phyloP scores from a whole-genome alignment of 2,329 filamentous ascomycete species.

The Neofusicoccum parvum region DNA sequence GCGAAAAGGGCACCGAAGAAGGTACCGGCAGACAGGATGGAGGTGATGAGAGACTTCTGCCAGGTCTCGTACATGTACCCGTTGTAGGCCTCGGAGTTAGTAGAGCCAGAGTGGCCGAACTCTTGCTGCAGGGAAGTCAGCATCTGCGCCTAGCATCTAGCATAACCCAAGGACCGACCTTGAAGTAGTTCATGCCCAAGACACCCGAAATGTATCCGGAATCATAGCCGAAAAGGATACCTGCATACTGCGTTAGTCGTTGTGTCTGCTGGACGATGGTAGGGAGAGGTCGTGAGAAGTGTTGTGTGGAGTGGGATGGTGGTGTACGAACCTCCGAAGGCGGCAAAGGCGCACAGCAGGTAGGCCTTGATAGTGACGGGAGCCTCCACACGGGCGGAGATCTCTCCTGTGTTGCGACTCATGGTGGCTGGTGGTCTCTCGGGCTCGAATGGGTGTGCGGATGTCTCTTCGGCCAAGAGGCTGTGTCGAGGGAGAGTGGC shows the following conservation, averaged over 20 bases:
- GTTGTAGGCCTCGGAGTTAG: slow-evolving; percentile 55
- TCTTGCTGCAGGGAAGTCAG: slow-evolving; percentile 63
- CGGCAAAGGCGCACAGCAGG: slow-evolving; percentile 50
- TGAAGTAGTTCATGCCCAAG: slow-evolving; percentile 46
- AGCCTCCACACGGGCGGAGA: slow-evolving; percentile 52
- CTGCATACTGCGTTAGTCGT: background rate
- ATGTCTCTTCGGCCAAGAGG: background rate
- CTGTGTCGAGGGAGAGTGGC: background rate
- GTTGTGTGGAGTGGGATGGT: background rate
- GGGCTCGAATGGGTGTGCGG: background rate
- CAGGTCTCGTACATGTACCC: slow-evolving; percentile 61
- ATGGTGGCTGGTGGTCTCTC: background rate
- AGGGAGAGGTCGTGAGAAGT: too few species aligned
- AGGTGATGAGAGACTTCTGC: slow-evolving; percentile 65
- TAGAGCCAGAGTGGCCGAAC: slow-evolving; percentile 41
- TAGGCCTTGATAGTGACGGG: slow-evolving; percentile 51
- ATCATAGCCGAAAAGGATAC: slow-evolving; percentile 78
- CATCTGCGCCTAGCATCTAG: background rate
- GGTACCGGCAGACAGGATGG: slow-evolving; percentile 75
- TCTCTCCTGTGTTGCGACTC: slow-evolving; percentile 29
- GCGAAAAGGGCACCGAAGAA: slow-evolving; percentile 70
- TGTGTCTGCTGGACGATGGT: background rate
- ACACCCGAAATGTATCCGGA: slow-evolving; percentile 75
- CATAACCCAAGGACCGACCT: slow-evolving; percentile 21
- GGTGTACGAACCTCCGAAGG: slow-evolving; percentile 42